Conservation (phyloP, 768 basidiomycete genomes). For the Cyclocybe aegerita region DNA sequence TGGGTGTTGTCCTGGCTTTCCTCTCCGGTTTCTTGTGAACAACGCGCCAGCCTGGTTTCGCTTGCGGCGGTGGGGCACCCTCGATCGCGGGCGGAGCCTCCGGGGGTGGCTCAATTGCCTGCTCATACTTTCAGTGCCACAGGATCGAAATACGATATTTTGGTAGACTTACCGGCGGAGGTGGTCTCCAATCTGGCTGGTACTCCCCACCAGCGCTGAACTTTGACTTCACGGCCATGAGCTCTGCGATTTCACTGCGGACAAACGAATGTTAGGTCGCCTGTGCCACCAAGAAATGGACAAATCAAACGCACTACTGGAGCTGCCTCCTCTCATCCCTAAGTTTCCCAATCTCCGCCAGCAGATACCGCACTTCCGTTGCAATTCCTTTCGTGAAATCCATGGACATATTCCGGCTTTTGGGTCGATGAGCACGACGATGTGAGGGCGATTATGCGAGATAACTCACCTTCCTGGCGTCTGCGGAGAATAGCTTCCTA, state of each 20-base stretch:
- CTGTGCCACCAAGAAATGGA: not conserved
- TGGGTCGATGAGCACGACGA: constrained; percentile 9
- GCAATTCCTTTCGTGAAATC: constrained; percentile 86
- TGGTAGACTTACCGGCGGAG: constrained; percentile 34
- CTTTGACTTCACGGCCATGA: constrained; percentile 82
- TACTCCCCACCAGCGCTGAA: constrained; percentile 81
- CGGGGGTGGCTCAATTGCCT: constrained; percentile 37
- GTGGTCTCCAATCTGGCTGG: constrained; percentile 69
- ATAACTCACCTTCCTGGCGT: constrained; percentile 14
- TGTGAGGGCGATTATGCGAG: not conserved
- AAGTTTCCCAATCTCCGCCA: constrained; percentile 79
- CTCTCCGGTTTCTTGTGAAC: constrained; percentile 65
- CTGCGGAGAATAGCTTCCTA: constrained; percentile 23
- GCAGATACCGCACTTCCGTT: constrained; percentile 72
- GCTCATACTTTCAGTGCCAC: constrained; percentile 11
- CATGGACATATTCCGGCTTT: constrained; percentile 48
- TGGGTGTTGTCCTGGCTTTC: constrained; percentile 44
- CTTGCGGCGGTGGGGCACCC: constrained; percentile 41
- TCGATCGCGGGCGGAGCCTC: constrained; percentile 48
- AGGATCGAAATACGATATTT: not conserved
- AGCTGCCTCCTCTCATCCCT: constrained; percentile 73
- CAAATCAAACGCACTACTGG: constrained; percentile 63
- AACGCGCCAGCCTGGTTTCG: constrained; percentile 73
- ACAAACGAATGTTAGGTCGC: constrained; percentile 1
- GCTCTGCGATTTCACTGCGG: constrained; percentile 76